Base-by-base conservation (phyloP, 2,329 filamentous ascomycete genomes). In the Cladorrhinum sp. region DNA sequence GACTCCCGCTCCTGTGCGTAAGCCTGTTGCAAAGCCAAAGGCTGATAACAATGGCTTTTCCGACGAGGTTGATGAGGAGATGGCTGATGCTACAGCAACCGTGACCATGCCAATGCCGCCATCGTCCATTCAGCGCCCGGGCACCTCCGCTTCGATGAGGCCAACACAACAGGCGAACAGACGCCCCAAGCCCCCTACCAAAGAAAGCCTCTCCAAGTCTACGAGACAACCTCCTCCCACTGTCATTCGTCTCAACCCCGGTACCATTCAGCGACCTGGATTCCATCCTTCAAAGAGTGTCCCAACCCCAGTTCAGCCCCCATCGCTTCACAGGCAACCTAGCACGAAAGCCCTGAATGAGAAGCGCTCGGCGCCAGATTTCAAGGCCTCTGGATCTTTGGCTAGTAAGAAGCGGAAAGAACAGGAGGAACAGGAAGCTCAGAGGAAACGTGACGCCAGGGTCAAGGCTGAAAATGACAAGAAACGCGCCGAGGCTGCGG, bases 361-460 rank as follows among this genome's bases (percentile, higher is more conserved):
- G 0, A 86, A 85, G 65, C 67, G 76, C 3, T 83, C 83, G 1
- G 69, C 77, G 8, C 78, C 82, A 57, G 90, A 83, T 69, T 78
- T 92, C 57, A 91, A 89, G 72, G 83, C 80, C 68, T 85, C 85
- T 6, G 78, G 79, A 6, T 85, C 85, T n/a, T 82, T 86, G 29
- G 80, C 79, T n/a, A 1, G 78, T 93, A 22, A 91, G 41, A 88
- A 87, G 70, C 93, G 92, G 74, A 93, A 89, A 71, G 92, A 96
- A 72, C 88, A 87, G 71, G 92, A 96, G 68, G 91, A 96, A 71
- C 85, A 87, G 52, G 90, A 92, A 65, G 85, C 86, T 13, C 87
- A 92, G 68, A 85, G 88, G 54, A 93, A 91, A 70, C 87, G 88
- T 8, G 90, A 96, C 20, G 87, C 89, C 38, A 96, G 96, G 75